Base-by-base conservation (phyloP, 768 basidiomycete genomes). In the Lactarius deliciosus region DNA sequence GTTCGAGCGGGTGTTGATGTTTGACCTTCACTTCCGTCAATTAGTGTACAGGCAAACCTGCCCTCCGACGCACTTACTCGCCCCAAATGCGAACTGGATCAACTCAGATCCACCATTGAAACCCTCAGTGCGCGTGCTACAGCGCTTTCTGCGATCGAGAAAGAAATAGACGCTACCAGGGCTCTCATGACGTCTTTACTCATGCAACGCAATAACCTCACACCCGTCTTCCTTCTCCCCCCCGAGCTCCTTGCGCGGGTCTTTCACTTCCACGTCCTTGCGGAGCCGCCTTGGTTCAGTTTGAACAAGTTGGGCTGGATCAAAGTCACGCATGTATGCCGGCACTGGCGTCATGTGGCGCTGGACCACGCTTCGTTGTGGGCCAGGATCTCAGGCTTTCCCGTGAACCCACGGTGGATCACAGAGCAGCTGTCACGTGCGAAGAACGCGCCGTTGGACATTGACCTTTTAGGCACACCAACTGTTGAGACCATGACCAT, bases 281-380 rank as follows among this genome's bases (percentile, higher is more conserved):
- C 30, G 6, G 61, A 62, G 41, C 65, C 65, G 20, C 16, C 65
- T 20, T 38, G 47, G 22, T 38, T 15, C 3, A 2, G 11, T 11
- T 50, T 6, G 7, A 6, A 34, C 40, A 32, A 28, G 15, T 55
- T 66, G 25, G 65, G 65, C 47, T 66, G 65, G 65, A 66, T 66
- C 18, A n/a, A 0, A 4, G 58, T 34, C 18, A 69, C 68, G 13
- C 68, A 69, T 38, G 68, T 69, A 13, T 69, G 68, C 43, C 65
- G 38, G 18, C 53, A 60, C 43, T 69, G 68, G 68, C 65, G 65
- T 38, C 56, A 62, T 9, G 53, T 65, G 16, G 65, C 69, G n/a
- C 34, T 69, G 22, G 61, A 45, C 18, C 57, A 69, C 5, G 45
- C 66, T 13, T 41, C 30, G 4, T 41, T 64, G 30, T 68, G 68